Evolutionary conservation across 306 rosid species (phyloP).

Genomic region (Medicago truncatula): MtrunA17r5.0-ANR NC_053045.1:64415501-64416000

Average conservation of each 20-base stretch:
- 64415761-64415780: not conserved
- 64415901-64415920: not conserved
- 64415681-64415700: not conserved
- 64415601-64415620: slow-evolving; percentile 23
- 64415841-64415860: slow-evolving; percentile 14
- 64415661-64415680: not conserved
- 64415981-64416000: not conserved
- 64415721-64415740: not conserved
- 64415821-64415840: slow-evolving; percentile 26
- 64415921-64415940: slow-evolving; percentile 14
- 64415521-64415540: slow-evolving; percentile 65
- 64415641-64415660: not conserved
- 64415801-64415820: slow-evolving; percentile 1
- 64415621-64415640: slow-evolving; percentile 31
- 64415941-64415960: not conserved
- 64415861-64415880: not conserved
- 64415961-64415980: not conserved
- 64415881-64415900: slow-evolving; percentile 8
- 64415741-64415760: not conserved
- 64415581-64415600: slow-evolving; percentile 37
- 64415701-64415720: not conserved
- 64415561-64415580: slow-evolving; percentile 69
- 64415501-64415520: slow-evolving; percentile 94
- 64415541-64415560: slow-evolving; percentile 83
- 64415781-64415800: not conserved